Percentiles rank a stretch among this genome's conserved stretches.
These are phyloP conservation scores for Hypoxylon sp. DNA, from an alignment of 2,329 filamentous ascomycete genomes.

Conservation along the genomic window DNA sequence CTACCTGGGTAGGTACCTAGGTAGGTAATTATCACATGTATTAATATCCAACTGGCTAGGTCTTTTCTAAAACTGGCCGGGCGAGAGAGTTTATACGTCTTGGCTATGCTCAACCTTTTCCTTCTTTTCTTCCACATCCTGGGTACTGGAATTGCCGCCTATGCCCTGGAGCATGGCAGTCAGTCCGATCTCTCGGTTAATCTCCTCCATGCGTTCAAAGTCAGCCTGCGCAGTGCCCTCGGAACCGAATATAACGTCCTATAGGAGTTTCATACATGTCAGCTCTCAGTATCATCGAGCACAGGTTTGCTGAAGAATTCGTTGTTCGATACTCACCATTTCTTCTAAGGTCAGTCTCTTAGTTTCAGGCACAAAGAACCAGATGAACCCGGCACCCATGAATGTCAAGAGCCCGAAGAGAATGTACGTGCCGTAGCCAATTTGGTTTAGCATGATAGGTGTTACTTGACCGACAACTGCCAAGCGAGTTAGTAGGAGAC, in stretches of 20 bases:
- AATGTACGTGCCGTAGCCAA: slow-evolving; percentile 79
- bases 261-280: neutral
- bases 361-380: slow-evolving; percentile 74
- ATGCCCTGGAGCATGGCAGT: slow-evolving; percentile 56
- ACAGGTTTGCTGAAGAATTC: neutral
- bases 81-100: slow-evolving; percentile 8
- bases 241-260: slow-evolving; percentile 76
- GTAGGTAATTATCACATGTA: neutral
- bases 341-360: slow-evolving; percentile 74
- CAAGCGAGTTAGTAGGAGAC: slow-evolving; percentile 55
- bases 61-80: neutral
- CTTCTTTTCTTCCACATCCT: slow-evolving; percentile 47
- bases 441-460: slow-evolving; percentile 73
- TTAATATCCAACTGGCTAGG: neutral
- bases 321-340: slow-evolving; percentile 60
- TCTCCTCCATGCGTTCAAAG: slow-evolving; percentile 78
- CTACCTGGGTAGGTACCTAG: no score
- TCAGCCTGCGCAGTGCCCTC: slow-evolving; percentile 76
- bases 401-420: slow-evolving; percentile 76
- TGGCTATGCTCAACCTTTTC: slow-evolving; percentile 34
- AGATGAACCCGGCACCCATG: slow-evolving; percentile 71
- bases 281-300: neutral
- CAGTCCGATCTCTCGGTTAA: slow-evolving; percentile 77
- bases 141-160: slow-evolving; percentile 41
- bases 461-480: slow-evolving; percentile 76